Base-by-base conservation (phyloP, 176 grass and related monocot species). In the Microstegium vimineum region DNA sequence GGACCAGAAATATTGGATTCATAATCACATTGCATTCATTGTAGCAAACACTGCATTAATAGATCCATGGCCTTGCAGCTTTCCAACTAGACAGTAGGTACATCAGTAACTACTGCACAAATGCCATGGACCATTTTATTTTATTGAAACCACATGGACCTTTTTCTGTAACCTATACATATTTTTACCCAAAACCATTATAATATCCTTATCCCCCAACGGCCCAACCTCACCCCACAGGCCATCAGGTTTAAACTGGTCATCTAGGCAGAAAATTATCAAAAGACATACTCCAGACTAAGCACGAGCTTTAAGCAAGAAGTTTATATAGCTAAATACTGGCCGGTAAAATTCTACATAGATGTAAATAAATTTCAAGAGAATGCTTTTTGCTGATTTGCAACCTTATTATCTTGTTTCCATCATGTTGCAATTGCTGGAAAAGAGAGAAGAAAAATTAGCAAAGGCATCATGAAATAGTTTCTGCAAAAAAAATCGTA, bases 11-110 rank as follows among this genome's bases (percentile, higher is more conserved):
- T 17, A 33, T 71, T 52, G 25, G 27, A 23, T 71, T 71, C 17
- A 77, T 82, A 87, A 77, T 32, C 8, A 0, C 66, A 63, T 27
- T 51, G 25, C 62, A 69, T 84, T 77, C 64, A 37, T 41, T 74
- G 3, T 49, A 66, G 68, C 45, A 47, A 80, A 84, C 82, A 70
- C 31, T 20, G 51, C 61, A 65, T 43, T 51, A 83, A 76, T 35
- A 84, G 15, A 57, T 69, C 36, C 62, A 67, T 66, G 67, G 7
- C 59, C 59, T 45, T 84, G 81, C 40, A 74, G 35, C 68, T 84
- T 36, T 3, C 81, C 60, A 79, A 67, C 75, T 74, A 42, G 67
- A 66, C 23, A n/a, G n/a, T n/a, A n/a, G n/a, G n/a, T n/a, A n/a
- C 35, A 57, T 60, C 57, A 17, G 78, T 56, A 63, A 63, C 38